Evolutionary conservation across 1,284 basidiomycete genomes (phyloP), one percentile per base, ranked within the genome.

Genomic region (Cutaneotrichosporon sp.): DNA sequence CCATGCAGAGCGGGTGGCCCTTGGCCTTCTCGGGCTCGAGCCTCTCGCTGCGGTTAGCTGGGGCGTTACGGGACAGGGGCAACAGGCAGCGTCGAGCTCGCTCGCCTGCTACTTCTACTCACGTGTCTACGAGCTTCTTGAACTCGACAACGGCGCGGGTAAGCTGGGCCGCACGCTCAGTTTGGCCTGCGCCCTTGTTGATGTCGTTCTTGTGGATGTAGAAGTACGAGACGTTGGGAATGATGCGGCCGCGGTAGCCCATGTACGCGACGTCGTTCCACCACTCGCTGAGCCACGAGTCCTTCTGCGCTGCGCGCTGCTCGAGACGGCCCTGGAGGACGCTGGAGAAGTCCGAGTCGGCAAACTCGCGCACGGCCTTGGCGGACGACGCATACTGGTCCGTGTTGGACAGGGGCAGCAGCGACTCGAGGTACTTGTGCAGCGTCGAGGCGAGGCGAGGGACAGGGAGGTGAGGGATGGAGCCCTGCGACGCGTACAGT

Each of bases 171-270:
- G 90, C 90, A 8, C 90, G 77, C 66, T 79, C 78, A 4, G 83
- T 82, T 53, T 85, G 83, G 21, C 79, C 77, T 42, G 79, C 79
- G 48, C 80, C 72, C 63, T 71, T 65, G 23, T 76, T 73, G 48
- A 76, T 76, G 65, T 89, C 88, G 55, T 87, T 82, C 60, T 85
- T 75, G 74, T 97, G 93, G 12, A 92, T 80, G 74, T 92, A 97
- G 77, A 88, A 98, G 79, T 98, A 98, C 79, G 86, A 90, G 66
- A 96, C 91, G 66, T 86, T 90, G 20, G 94, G 90, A 22, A 97
- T 86, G 35, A 97, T 88, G 5, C 93, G 86, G 63, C 96, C 80
- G 34, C 79, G 67, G 58, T 75, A 76, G 10, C 71, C 70, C 73
- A 78, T 76, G 69, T 81, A 81, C 21, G 92, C 93, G 9, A 76